These are phyloP conservation scores for Phyllosticta citribraziliensis DNA, from an alignment of 2,329 filamentous ascomycete genomes.

Conservation along the genomic window DNA sequence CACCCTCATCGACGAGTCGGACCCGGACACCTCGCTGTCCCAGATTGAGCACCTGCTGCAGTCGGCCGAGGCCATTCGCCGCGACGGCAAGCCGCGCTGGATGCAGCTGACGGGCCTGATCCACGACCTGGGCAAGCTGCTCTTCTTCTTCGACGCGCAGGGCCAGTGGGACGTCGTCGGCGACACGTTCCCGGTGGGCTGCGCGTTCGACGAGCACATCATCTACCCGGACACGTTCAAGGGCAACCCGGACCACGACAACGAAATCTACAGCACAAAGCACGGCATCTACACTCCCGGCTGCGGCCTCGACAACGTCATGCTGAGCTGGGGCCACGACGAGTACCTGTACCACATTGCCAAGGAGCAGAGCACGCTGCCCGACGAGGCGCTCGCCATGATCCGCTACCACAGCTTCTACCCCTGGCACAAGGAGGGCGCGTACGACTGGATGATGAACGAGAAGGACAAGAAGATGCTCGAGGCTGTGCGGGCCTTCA, in stretches of 20 bases:
- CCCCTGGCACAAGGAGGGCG: slow-evolving; percentile 76
- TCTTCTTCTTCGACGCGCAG: slow-evolving; percentile 71
- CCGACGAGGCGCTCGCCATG: slow-evolving; percentile 78
- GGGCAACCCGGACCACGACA: slow-evolving; percentile 61
- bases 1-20: slow-evolving; percentile 80
- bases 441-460: slow-evolving; percentile 75
- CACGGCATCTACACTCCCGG: slow-evolving; percentile 70
- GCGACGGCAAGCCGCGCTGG: slow-evolving; percentile 74
- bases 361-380: slow-evolving; percentile 71
- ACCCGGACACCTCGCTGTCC: slow-evolving; percentile 77
- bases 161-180: slow-evolving; percentile 93
- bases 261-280: slow-evolving; percentile 65
- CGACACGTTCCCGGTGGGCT: slow-evolving; percentile 73
- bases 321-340: slow-evolving; percentile 85
- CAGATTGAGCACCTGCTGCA: slow-evolving; percentile 89
- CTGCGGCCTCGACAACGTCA: slow-evolving; percentile 77
- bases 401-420: slow-evolving; percentile 92
- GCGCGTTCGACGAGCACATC: slow-evolving; percentile 63
- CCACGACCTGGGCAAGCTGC: slow-evolving; percentile 70
- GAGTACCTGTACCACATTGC: slow-evolving; percentile 82
- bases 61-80: slow-evolving; percentile 78
- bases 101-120: slow-evolving; percentile 71
- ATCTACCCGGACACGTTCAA: slow-evolving; percentile 72
- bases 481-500: slow-evolving; percentile 73
- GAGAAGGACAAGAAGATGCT: slow-evolving; percentile 72